Base-by-base conservation (phyloP, 805 yeast species). In the Barnettozyma vustinii region DNA sequence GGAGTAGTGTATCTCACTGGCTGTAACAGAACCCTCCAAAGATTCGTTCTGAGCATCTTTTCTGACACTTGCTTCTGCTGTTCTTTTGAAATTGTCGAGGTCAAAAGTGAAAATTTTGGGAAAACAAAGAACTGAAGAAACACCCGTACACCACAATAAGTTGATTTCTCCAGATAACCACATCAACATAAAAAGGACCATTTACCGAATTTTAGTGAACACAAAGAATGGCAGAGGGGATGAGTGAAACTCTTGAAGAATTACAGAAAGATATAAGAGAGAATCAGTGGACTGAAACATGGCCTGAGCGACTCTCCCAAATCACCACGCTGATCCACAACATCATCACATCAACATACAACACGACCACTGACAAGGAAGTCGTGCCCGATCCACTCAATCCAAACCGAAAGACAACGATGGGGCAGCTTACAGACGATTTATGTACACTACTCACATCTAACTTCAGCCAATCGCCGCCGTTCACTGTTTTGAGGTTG, bases 401-500 rank as follows among this genome's bases (percentile, higher is more conserved):
- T 16, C 40, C 50, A 5, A 16, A 16, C 0, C 25, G 25, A 10
- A 30, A 4, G 5, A 42, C 43, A 19, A 48, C 60, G 2, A 26
- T 58, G 2, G 42, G 44, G 9, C 25, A 46, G 9, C 56, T 51
- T 40, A 45, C 32, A n/a, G 44, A 42, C 1, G 41, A 46, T 2
- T 6, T 54, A 9, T 20, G 52, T 16, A 39, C 48, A 42, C 44
- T 52, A 37, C 46, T 58, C 25, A 25, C 44, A 37, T 12, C 40
- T 1, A 42, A 35, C 26, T 56, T 60, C 46, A 16, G n/a, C n/a
- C 16, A 27, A 0, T 48, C 55, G 16, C 61, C 63, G 8, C 84
- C 83, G 2, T 79, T 77, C 56, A 78, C 81, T 0, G 66, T 77
- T 1, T 52, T 68, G 12, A 55, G 83, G 47, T 56, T 79, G 1